A percentile compares a stretch with the other conserved stretches of the same genome.
Evolutionary conservation across 805 yeast genomes (phyloP).

Genomic region (Grigorovia jiainica): DNA sequence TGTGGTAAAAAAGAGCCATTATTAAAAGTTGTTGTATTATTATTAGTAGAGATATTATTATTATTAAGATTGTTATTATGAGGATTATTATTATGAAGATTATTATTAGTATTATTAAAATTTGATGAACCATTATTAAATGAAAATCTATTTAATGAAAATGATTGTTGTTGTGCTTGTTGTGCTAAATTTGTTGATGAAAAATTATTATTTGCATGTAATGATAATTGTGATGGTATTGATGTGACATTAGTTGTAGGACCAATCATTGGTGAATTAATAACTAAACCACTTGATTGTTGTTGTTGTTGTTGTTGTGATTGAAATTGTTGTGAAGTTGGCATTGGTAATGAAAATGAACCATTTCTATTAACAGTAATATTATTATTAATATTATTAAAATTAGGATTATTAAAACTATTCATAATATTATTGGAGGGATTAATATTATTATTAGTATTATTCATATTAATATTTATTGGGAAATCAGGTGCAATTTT

Average conservation of each 20-base stretch:
- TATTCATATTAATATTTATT: neutral
- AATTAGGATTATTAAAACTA: neutral
- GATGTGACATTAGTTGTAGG: too few species aligned
- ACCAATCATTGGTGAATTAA: too few species aligned
- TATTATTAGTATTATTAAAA: too few species aligned
- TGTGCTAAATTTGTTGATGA: too few species aligned
- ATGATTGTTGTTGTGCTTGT: neutral
- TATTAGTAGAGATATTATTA: neutral
- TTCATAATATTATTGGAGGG: neutral
- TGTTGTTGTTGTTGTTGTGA: neutral
- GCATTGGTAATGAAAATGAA: neutral
- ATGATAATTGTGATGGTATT: too few species aligned
- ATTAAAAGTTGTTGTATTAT: neutral
- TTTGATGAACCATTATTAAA: neutral
- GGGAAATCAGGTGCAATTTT: conserved; percentile 8
- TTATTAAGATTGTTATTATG: too few species aligned
- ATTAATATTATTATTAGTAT: neutral
- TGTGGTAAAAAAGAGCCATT: neutral
- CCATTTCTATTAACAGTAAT: neutral
- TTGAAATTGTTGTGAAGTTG: neutral
- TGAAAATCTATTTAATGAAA: neutral
- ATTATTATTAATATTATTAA: neutral
- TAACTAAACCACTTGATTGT: too few species aligned
- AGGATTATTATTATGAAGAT: too few species aligned
- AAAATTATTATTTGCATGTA: too few species aligned